Conservation (phyloP, 306 rosid species). For the Boehmeria nivea region DNA sequence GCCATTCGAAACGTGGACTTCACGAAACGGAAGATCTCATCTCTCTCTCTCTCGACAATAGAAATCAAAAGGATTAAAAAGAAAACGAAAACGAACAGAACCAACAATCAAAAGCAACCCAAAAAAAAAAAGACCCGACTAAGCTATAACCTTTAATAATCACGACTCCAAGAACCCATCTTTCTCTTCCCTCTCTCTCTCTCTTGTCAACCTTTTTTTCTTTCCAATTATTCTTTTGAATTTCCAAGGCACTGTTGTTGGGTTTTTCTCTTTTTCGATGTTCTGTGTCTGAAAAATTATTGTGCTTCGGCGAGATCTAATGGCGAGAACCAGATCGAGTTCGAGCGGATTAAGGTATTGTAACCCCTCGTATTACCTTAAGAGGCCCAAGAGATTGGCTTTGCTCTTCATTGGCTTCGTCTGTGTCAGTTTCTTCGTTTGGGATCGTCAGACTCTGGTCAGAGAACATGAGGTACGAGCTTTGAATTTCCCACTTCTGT, state of each 20-base stretch:
- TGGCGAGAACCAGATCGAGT: slow-evolving; percentile 80
- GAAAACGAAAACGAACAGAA: background rate
- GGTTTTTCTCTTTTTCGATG: slow-evolving; percentile 4
- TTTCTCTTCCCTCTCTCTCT: background rate
- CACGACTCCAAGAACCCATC: background rate
- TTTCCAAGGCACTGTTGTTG: no score
- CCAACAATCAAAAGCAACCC: no score
- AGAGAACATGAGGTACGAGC: slow-evolving; percentile 71
- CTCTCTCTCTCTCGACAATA: background rate
- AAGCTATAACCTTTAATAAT: background rate
- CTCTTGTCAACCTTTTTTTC: background rate
- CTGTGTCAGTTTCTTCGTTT: slow-evolving; percentile 49
- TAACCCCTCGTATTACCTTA: slow-evolving; percentile 74
- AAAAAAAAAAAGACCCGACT: no score
- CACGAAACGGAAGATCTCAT: slow-evolving; percentile 20
- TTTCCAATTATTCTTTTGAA: background rate
- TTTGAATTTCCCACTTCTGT: background rate
- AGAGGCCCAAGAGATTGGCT: slow-evolving; percentile 86
- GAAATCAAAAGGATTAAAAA: background rate
- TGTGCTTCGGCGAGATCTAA: slow-evolving; percentile 29
- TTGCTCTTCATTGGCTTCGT: slow-evolving; percentile 76
- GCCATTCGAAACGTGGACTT: slow-evolving; percentile 21
- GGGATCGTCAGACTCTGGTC: slow-evolving; percentile 93
- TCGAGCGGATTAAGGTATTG: slow-evolving; percentile 58
- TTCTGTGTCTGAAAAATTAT: slow-evolving; percentile 8